These are phyloP conservation scores for Rhizodiscina lignyota DNA, from an alignment of 495 filamentous ascomycete genomes.

Conservation along the genomic window DNA sequence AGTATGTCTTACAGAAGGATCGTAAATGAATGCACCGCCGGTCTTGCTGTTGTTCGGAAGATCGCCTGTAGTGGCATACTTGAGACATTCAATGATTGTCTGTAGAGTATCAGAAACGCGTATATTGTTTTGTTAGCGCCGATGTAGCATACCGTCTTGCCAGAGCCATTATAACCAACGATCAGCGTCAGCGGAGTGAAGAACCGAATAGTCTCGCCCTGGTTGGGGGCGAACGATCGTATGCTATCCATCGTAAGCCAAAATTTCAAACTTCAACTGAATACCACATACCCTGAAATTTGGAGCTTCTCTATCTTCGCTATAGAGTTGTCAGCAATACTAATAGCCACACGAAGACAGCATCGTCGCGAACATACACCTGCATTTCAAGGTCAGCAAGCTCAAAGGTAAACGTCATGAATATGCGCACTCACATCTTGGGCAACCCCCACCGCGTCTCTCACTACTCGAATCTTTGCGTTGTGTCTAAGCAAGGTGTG, in stretches of 20 bases:
- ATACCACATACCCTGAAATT: slow-evolving; percentile 55
- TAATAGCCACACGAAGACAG: slow-evolving; percentile 1
- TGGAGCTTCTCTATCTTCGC: slow-evolving; percentile 80
- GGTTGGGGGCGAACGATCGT: slow-evolving; percentile 73
- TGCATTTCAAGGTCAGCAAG: too few relatives aligned
- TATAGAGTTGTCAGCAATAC: too few relatives aligned
- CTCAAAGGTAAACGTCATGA: too few relatives aligned
- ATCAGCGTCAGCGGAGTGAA: slow-evolving; percentile 84
- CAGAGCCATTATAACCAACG: slow-evolving; percentile 91
- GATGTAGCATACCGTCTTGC: slow-evolving; percentile 55
- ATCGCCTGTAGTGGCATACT: slow-evolving; percentile 92
- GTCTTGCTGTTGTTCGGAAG: slow-evolving; percentile 78
- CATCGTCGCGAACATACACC: slow-evolving; percentile 9
- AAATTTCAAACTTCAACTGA: background rate
- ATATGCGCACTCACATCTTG: too few relatives aligned
- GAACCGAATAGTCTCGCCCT: slow-evolving; percentile 73
- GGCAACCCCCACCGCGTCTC: too few relatives aligned
- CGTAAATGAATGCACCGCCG: slow-evolving; percentile 90
- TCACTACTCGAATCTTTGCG: too few relatives aligned
- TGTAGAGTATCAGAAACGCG: slow-evolving; percentile 15
- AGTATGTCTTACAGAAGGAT: slow-evolving; percentile 49
- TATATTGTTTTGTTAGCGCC: too few relatives aligned
- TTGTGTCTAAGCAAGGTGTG: too few relatives aligned
- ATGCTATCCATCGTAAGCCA: too few relatives aligned
- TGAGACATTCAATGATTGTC: slow-evolving; percentile 98